Conservation (phyloP, 2,329 filamentous ascomycete genomes). For the Colletotrichum coccodes region DNA sequence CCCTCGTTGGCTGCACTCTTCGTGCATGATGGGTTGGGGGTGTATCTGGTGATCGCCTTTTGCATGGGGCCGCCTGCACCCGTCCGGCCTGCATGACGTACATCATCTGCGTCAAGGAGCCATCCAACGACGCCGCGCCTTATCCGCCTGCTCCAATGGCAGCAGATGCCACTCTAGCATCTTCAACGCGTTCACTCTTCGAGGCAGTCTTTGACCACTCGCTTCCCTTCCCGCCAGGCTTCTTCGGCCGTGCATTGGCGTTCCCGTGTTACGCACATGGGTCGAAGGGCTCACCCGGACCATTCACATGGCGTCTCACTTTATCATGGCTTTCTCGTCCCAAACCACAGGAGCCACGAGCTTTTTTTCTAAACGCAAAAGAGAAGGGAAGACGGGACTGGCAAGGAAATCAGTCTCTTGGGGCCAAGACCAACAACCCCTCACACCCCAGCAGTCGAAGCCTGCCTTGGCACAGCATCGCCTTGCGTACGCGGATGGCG, state of each 20-base stretch:
- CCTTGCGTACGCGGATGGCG: constrained; percentile 26
- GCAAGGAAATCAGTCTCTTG: neutral
- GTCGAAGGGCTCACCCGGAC: constrained; percentile 27
- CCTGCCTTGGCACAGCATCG: neutral
- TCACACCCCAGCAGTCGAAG: neutral
- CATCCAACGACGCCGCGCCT: constrained; percentile 6
- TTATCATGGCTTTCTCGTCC: neutral
- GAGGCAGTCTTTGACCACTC: constrained; percentile 20
- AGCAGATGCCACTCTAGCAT: neutral
- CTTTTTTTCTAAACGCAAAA: neutral
- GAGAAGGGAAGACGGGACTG: neutral
- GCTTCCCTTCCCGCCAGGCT: constrained; percentile 27
- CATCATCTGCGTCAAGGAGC: constrained; percentile 33
- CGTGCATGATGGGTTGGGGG: constrained; percentile 32
- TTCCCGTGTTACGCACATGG: constrained; percentile 23
- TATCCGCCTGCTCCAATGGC: constrained; percentile 17
- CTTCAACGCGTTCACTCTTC: neutral
- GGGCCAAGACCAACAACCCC: neutral
- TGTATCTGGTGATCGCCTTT: constrained; percentile 34
- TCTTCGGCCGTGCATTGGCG: constrained; percentile 32
- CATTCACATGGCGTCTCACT: constrained; percentile 20
- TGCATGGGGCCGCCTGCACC: constrained; percentile 22
- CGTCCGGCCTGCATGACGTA: constrained; percentile 31
- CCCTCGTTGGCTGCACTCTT: constrained; percentile 8
- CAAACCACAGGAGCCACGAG: neutral